A percentile compares a stretch with the other conserved stretches of the same genome.
Evolutionary conservation across 176 grass and related monocot genomes (phyloP).

Genomic region (Musa beccarii): DNA sequence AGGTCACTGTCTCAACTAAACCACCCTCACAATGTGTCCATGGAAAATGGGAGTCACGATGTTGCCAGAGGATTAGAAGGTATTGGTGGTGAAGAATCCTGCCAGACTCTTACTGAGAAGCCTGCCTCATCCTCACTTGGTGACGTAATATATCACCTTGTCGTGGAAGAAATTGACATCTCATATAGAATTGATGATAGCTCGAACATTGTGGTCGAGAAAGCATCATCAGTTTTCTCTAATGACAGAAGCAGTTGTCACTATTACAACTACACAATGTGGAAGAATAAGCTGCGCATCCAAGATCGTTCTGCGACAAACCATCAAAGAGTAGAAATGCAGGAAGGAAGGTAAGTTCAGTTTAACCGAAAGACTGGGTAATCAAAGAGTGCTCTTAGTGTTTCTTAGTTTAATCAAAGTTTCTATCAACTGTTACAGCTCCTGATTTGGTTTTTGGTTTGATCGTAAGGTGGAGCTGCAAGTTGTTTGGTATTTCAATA

Average conservation of each 20-base stretch:
- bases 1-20: constrained; percentile 69
- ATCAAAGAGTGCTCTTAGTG: too few species aligned
- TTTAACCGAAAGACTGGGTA: background rate
- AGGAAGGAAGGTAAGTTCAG: background rate
- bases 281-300: constrained; percentile 26
- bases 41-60: constrained; percentile 1
- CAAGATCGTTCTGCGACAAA: background rate
- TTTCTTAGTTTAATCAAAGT: too few species aligned
- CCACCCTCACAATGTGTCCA: constrained; percentile 37
- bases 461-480: too few species aligned
- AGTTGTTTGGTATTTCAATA: too few species aligned
- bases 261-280: constrained; percentile 21
- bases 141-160: constrained; percentile 50
- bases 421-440: too few species aligned
- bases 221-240: constrained; percentile 21
- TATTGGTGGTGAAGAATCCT: constrained; percentile 3
- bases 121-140: background rate
- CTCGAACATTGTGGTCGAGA: constrained; percentile 50
- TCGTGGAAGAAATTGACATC: constrained; percentile 77
- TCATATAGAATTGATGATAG: constrained; percentile 56
- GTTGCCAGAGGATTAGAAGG: constrained; percentile 2
- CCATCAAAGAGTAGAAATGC: background rate
- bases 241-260: constrained; percentile 19
- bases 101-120: background rate
- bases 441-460: too few species aligned